Evolutionary conservation across 2,329 filamentous ascomycete species (phyloP), one percentile per base, ranked within the genome.

Genomic region (Claviceps spartinae): DNA sequence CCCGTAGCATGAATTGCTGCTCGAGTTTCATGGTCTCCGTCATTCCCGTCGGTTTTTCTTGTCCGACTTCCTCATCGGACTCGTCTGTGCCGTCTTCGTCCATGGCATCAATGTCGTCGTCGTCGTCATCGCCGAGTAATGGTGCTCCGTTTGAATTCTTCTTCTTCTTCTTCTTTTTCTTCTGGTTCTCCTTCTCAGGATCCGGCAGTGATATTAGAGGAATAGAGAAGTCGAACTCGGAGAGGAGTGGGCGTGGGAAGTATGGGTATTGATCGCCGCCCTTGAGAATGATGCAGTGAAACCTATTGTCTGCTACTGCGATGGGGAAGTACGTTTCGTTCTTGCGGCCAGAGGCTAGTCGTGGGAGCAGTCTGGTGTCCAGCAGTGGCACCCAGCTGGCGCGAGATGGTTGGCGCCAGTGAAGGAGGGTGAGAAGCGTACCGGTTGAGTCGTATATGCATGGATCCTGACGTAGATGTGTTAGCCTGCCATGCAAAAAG

Each of bases 251-350:
- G 9, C 86, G 83, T 11, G 88, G 93, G 70, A 91, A 97, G 71
- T 93, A 96, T 0, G 91, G 90, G 63, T 96, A 88, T 63, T 85
- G 80, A 64, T 98, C 93, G 38, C 86, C 86, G 56, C 93, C 93
- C 70, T 98, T 98, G 63, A 98, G 82, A 61, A 98, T 97, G 69
- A 98, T 96, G 71, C 94, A 98, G 74, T 97, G 91, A 68, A 98
- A 98, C 62, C 86, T 91, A 62, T 86, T 78, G 60, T 90, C 82
- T 2, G 91, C 88, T 1, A 97, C 90, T 1, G 93, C 93, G 36
- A 98, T 88, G 1, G 93, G 93, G 79, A 90, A 98, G 72, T 98
- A 98, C 0, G 76, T 80, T 69, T 98, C 93, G 57, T 85, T 79
- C 67, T 95, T 96, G 53, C 84, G 83, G 26, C 93, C 93, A 2